Percentiles rank a stretch among this genome's conserved stretches.
These are phyloP conservation scores for Ogataea dorogensis DNA, from an alignment of 805 yeast species.

Conservation along the genomic window DNA sequence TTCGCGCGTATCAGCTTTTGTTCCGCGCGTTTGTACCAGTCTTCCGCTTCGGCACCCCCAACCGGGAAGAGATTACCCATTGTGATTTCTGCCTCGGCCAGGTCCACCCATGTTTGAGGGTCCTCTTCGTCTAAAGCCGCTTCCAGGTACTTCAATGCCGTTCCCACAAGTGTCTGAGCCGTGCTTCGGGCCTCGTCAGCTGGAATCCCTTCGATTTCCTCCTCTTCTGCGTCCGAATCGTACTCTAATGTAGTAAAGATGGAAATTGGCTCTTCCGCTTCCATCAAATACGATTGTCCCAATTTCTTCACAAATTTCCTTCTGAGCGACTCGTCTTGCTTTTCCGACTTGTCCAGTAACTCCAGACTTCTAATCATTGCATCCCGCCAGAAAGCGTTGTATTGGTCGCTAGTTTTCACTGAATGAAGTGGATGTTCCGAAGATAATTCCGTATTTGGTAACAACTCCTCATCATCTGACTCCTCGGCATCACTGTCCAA, in stretches of 20 bases:
- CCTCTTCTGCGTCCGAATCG: constrained; percentile 47
- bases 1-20: constrained; percentile 66
- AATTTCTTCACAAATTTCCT: constrained; percentile 43
- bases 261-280: constrained; percentile 60
- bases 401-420: constrained; percentile 37
- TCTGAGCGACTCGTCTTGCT: constrained; percentile 14
- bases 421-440: constrained; percentile 56
- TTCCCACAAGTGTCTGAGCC: constrained; percentile 46
- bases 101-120: constrained; percentile 76
- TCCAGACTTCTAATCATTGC: constrained; percentile 38
- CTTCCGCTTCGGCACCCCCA: constrained; percentile 66
- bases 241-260: constrained; percentile 57
- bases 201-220: constrained; percentile 38
- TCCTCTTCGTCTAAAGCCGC: constrained; percentile 67
- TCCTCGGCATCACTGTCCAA: constrained; percentile 57
- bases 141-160: constrained; percentile 57
- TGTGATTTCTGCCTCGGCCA: constrained; percentile 83
- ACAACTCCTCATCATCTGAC: constrained; percentile 30
- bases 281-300: constrained; percentile 63
- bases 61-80: constrained; percentile 71
- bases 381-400: constrained; percentile 57
- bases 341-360: constrained; percentile 28
- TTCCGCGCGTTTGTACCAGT: constrained; percentile 68
- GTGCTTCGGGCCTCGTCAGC: constrained; percentile 46
- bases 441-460: constrained; percentile 39